Conservation (phyloP, 148 eudicot species). For the Persicaria maculosa region DNA sequence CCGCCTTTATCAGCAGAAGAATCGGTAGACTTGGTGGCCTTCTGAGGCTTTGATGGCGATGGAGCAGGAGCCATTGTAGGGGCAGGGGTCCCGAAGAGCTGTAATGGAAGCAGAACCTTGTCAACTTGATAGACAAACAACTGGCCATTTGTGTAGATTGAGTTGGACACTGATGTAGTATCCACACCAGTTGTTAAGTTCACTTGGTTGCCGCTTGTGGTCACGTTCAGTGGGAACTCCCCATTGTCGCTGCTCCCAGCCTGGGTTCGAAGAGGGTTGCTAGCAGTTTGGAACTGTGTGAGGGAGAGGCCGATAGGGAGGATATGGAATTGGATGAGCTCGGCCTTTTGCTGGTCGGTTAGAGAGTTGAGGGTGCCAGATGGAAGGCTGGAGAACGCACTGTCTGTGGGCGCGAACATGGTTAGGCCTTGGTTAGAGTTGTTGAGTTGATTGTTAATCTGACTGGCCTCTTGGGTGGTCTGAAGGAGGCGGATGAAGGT, state of each 20-base stretch:
- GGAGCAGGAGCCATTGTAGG: conserved; percentile 68
- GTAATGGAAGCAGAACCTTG: conserved; percentile 64
- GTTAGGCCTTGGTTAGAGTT: conserved; percentile 72
- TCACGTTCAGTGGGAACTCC: conserved; percentile 66
- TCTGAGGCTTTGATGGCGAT: conserved; percentile 23
- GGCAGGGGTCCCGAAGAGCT: conserved; percentile 41
- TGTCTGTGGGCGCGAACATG: conserved; percentile 73
- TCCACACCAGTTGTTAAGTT: conserved; percentile 71
- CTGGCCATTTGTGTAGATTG: conserved; percentile 51
- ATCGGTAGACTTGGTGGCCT: conserved; percentile 19
- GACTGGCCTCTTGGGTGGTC: conserved; percentile 46
- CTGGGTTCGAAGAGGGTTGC: conserved; percentile 80
- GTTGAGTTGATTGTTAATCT: conserved; percentile 72
- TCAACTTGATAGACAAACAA: conserved; percentile 87
- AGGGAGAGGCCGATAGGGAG: conserved; percentile 46
- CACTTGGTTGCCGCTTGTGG: conserved; percentile 67
- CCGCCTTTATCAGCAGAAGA: conserved; percentile 19
- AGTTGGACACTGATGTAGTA: conserved; percentile 44
- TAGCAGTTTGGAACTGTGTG: conserved; percentile 69
- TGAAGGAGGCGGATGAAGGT: conserved; percentile 49
- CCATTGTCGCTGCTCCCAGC: conserved; percentile 56
- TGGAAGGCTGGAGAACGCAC: conserved; percentile 60
- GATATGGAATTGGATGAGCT: conserved; percentile 69
- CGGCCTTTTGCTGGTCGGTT: conserved; percentile 57
- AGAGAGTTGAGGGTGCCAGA: conserved; percentile 72